Conservation (phyloP, 192 early-diverging fungal species). For the Physocladia obscura region DNA sequence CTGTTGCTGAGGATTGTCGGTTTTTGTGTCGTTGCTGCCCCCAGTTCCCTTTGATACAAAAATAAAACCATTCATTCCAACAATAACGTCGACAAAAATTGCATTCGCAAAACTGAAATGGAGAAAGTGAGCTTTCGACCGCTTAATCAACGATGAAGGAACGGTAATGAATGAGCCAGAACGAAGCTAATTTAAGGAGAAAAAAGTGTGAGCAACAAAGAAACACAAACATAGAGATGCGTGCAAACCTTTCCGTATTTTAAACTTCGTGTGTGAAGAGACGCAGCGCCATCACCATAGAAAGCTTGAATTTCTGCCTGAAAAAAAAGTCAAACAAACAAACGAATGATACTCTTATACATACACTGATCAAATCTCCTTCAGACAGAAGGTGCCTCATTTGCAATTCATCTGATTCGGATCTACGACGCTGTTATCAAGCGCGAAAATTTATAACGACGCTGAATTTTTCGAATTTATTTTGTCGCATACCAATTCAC, state of each 20-base stretch:
- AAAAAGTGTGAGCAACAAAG: background rate
- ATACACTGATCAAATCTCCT: slow-evolving; percentile 87
- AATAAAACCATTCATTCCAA: slow-evolving; percentile 96
- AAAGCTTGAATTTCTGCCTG: slow-evolving; percentile 81
- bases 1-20: slow-evolving; percentile 34
- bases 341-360: background rate
- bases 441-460: background rate
- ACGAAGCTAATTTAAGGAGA: slow-evolving; percentile 46
- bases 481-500: slow-evolving; percentile 68
- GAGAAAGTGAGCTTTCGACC: slow-evolving; percentile 94
- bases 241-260: slow-evolving; percentile 85
- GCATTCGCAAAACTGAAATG: slow-evolving; percentile 73
- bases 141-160: slow-evolving; percentile 83
- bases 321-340: background rate
- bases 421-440: slow-evolving; percentile 73
- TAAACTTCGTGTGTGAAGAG: slow-evolving; percentile 84
- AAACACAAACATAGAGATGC: background rate
- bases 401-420: slow-evolving; percentile 92
- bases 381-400: slow-evolving; percentile 95
- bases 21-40: background rate
- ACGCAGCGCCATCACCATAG: slow-evolving; percentile 82
- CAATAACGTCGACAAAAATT: slow-evolving; percentile 74
- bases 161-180: slow-evolving; percentile 81
- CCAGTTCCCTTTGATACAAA: slow-evolving; percentile 76
- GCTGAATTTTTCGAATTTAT: background rate